These are phyloP conservation scores for Entomortierella chlamydospora DNA, from an alignment of 192 early-diverging fungal genomes.

Conservation along the genomic window DNA sequence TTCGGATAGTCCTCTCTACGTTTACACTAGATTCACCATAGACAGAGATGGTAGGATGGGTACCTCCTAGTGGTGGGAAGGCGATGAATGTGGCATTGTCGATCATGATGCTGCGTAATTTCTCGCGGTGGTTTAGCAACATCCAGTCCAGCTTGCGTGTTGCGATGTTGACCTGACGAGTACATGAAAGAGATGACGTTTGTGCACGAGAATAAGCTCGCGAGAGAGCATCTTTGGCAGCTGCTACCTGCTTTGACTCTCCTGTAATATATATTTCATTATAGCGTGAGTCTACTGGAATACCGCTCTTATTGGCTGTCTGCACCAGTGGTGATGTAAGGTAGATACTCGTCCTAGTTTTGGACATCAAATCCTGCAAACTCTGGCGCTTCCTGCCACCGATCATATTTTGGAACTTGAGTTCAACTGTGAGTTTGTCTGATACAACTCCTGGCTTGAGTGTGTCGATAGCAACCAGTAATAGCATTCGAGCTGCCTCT, in stretches of 20 bases:
- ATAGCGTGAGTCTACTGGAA: conserved; percentile 49
- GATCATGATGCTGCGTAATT: conserved; percentile 75
- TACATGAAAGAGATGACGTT: conserved; percentile 18
- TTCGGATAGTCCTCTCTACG: conserved; percentile 76
- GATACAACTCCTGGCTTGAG: conserved; percentile 34
- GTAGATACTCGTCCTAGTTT: conserved; percentile 78
- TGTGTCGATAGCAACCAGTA: conserved; percentile 46
- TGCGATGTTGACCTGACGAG: conserved; percentile 42
- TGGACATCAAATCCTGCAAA: conserved; percentile 76
- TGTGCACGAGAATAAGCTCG: conserved; percentile 59
- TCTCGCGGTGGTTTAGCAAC: conserved; percentile 68
- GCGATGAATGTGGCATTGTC: conserved; percentile 78
- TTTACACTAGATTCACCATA: conserved; percentile 76
- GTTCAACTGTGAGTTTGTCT: conserved; percentile 34
- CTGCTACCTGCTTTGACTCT: conserved; percentile 57
- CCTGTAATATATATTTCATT: conserved; percentile 79
- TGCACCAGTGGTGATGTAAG: conserved; percentile 71
- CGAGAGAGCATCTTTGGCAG: conserved; percentile 65
- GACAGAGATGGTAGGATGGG: conserved; percentile 63
- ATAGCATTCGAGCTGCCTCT: conserved; percentile 30
- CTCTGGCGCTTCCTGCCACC: conserved; percentile 71
- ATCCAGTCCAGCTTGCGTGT: conserved; percentile 87
- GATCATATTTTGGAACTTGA: conserved; percentile 75
- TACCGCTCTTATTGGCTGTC: conserved; percentile 36
- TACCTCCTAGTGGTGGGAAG: conserved; percentile 73